phyloP scores from a whole-genome alignment of 1,284 basidiomycete species.

The Earliella scabrosa region DNA sequence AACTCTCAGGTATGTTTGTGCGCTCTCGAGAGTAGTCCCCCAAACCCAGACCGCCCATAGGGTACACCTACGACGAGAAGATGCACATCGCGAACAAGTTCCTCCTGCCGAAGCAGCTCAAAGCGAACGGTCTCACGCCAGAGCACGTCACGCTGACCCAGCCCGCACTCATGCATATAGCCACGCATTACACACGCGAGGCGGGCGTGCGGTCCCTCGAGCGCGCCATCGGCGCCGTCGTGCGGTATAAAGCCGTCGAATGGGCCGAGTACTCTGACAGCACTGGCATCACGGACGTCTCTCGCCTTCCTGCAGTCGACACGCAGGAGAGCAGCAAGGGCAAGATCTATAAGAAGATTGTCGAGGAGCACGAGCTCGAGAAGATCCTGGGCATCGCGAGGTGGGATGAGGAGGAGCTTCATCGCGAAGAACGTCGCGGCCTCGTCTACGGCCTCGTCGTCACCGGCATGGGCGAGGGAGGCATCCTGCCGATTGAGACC shows the following conservation, averaged over 20 bases:
- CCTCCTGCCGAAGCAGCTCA: constrained; percentile 84
- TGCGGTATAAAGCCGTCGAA: constrained; percentile 87
- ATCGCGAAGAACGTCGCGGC: constrained; percentile 69
- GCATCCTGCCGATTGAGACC: constrained; percentile 84
- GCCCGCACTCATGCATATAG: constrained; percentile 70
- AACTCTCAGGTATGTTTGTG: constrained; percentile 65
- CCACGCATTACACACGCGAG: constrained; percentile 83
- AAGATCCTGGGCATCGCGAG: constrained; percentile 82
- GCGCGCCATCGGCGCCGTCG: constrained; percentile 84
- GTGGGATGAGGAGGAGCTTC: constrained; percentile 82
- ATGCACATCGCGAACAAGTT: constrained; percentile 85
- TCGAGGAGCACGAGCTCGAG: constrained; percentile 80
- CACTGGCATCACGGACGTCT: constrained; percentile 29
- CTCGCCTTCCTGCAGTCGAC: constrained; percentile 4
- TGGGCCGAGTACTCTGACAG: constrained; percentile 76
- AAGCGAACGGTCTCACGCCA: constrained; percentile 66
- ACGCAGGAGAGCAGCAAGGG: constrained; percentile 1
- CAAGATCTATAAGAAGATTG: constrained; percentile 59
- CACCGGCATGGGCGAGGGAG: constrained; percentile 87
- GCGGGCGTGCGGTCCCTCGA: constrained; percentile 94
- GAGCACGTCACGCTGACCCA: constrained; percentile 51
- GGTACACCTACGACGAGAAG: constrained; percentile 93
- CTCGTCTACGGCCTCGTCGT: constrained; percentile 90
- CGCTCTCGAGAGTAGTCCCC: no score
- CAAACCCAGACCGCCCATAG: constrained; percentile 33